phyloP scores from a whole-genome alignment of 257 asterid species.

The Solanum phureja region DNA sequence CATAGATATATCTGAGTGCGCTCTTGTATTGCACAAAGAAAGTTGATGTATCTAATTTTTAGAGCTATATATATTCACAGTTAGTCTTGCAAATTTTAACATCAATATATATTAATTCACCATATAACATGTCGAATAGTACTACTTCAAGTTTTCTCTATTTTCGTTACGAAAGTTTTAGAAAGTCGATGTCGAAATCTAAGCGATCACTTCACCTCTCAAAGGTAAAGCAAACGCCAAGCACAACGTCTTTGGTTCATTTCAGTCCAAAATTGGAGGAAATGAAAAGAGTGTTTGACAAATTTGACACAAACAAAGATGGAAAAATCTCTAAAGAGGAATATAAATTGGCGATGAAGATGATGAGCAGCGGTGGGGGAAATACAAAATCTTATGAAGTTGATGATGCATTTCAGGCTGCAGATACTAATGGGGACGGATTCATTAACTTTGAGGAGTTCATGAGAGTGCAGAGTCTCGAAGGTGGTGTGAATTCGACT shows the following conservation, averaged over 20 bases:
- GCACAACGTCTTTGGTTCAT: neutral
- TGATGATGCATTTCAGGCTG: conserved; percentile 16
- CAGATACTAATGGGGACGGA: conserved; percentile 38
- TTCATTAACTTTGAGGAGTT: conserved; percentile 38
- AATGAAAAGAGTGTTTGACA: conserved; percentile 18
- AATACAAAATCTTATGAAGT: conserved; percentile 1
- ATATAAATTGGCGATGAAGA: conserved; percentile 10
- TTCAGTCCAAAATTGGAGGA: conserved; percentile 19
- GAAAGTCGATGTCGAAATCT: conserved; percentile 5
- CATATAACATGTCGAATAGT: conserved; percentile 6
- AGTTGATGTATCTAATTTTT: neutral
- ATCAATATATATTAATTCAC: neutral
- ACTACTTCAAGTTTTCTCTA: conserved; percentile 8
- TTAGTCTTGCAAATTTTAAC: neutral
- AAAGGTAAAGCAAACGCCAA: neutral
- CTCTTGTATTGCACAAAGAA: neutral
- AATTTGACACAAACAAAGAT: conserved; percentile 31
- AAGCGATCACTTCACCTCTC: neutral
- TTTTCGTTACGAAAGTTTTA: neutral
- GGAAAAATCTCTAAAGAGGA: conserved; percentile 37
- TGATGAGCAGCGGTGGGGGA: conserved; percentile 9
- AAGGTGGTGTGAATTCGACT: conserved; percentile 15
- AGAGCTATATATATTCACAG: neutral
- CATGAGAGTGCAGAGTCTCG: conserved; percentile 7
- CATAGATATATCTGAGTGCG: neutral